Base-by-base conservation (phyloP, 495 filamentous ascomycete genomes). In the Neurospora sp. region DNA sequence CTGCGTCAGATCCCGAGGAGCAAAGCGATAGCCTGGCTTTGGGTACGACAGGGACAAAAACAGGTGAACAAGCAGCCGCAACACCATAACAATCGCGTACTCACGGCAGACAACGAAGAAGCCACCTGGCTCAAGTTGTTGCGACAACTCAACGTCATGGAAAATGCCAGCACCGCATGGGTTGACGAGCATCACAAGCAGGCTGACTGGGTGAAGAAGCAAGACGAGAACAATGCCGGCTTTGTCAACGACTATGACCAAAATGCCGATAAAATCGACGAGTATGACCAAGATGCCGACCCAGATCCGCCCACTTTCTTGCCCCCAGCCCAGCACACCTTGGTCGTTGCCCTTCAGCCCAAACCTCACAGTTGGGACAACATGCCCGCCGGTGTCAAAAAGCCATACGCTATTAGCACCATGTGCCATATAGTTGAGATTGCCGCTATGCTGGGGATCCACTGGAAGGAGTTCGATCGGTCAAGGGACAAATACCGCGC, bases 371-470 rank as follows among this genome's bases (percentile, higher is more conserved):
- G 84, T 23, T 88, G 86, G 86, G 85, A 88, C 73, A 86, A 79
- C 42, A 85, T 87, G 78, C 84, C 85, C 0, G 39, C 79, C 18
- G 77, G 80, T 35, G 81, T 87, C 71, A 85, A 79, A 37, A 86
- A 86, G 71, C 86, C 86, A 9, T 87, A 84, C 70, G 86, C 85
- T 6, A 86, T 80, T 6, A 85, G 83, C 0, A 80, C 86, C 72
- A 84, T 87, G 16, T 85, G 83, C 73, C 85, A 87, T 74, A 62
- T 87, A 10, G 79, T 87, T 18, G 86, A 87, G 72, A 84, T 87
- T 39, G 84, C 82, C 23, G 82, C 85, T 37, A 84, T 86, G 80
- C 74, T 88, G 70, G 85, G 85, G 0, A 81, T 88, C 11, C 79
- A 88, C 77, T 88, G 85, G 86, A 84, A 83, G 72, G 83, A 83